These are phyloP conservation scores for Pugionium dolabratum DNA, from an alignment of 345 rosid genomes.

Conservation along the genomic window DNA sequence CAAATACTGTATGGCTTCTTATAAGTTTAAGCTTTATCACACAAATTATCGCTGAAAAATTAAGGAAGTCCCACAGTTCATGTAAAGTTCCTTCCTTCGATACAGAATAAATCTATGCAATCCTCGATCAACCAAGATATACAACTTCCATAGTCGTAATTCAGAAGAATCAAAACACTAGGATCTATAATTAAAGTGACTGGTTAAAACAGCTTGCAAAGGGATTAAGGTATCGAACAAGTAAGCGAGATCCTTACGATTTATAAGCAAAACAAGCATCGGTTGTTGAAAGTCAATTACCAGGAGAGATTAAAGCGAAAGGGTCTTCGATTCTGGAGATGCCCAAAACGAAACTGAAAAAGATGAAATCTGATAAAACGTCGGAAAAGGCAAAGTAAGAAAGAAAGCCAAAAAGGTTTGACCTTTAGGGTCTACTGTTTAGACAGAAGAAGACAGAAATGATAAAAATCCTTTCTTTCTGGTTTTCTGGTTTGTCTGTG, in stretches of 20 bases:
- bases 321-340: constrained; percentile 22
- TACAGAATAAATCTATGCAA: no score
- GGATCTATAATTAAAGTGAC: constrained; percentile 5
- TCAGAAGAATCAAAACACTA: constrained; percentile 2
- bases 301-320: constrained; percentile 33
- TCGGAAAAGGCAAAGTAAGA: constrained; percentile 25
- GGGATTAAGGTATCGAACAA: constrained; percentile 9
- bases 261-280: background rate
- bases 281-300: constrained; percentile 31
- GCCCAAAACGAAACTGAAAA: constrained; percentile 21
- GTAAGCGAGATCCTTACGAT: background rate
- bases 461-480: constrained; percentile 12
- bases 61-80: no score
- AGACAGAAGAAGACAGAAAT: constrained; percentile 30
- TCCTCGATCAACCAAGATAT: no score
- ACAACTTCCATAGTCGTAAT: background rate
- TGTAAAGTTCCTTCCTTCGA: no score
- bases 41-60: no score
- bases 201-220: background rate
- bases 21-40: no score
- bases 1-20: no score
- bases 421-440: constrained; percentile 37
- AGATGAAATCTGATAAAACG: constrained; percentile 19
- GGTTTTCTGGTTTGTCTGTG: constrained; percentile 10
- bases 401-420: constrained; percentile 33